Conservation (phyloP, 805 yeast species). For the Cyberlindnera petersonii region DNA sequence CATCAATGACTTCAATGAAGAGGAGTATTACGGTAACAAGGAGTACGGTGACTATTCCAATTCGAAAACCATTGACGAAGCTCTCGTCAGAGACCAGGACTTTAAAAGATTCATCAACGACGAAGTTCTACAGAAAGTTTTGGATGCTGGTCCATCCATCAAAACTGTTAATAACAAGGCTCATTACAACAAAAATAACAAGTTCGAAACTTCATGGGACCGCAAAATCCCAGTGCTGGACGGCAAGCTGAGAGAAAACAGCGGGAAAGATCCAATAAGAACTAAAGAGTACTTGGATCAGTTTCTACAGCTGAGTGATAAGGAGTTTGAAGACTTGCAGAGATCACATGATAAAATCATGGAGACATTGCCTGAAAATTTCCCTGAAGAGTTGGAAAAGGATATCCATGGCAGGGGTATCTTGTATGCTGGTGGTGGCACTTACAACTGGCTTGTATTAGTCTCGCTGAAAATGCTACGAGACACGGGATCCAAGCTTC, state of each 20-base stretch:
- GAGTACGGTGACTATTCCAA: slow-evolving; percentile 15
- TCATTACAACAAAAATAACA: slow-evolving; percentile 23
- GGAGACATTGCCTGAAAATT: slow-evolving; percentile 36
- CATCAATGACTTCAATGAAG: slow-evolving; percentile 17
- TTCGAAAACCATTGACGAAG: slow-evolving; percentile 10
- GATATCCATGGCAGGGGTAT: slow-evolving; percentile 51
- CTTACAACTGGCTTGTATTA: slow-evolving; percentile 59
- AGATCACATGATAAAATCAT: slow-evolving; percentile 22
- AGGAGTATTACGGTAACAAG: slow-evolving; percentile 19
- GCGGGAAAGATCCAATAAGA: slow-evolving; percentile 23
- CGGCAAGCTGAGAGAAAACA: slow-evolving; percentile 27
- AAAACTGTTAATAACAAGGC: slow-evolving; percentile 21
- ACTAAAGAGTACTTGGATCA: slow-evolving; percentile 22
- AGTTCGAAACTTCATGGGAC: slow-evolving; percentile 13
- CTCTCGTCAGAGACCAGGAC: slow-evolving; percentile 8
- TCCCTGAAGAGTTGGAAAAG: slow-evolving; percentile 35
- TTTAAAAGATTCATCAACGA: slow-evolving; percentile 22
- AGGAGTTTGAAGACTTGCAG: slow-evolving; percentile 18
- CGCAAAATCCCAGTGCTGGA: slow-evolving; percentile 23
- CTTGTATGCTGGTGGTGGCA: slow-evolving; percentile 73
- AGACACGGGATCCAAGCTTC: slow-evolving; percentile 61
- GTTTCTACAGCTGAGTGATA: slow-evolving; percentile 16
- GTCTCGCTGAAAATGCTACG: slow-evolving; percentile 52
- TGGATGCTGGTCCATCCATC: slow-evolving; percentile 18
- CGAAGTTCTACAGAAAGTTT: slow-evolving; percentile 13